phyloP scores from a whole-genome alignment of 1,284 basidiomycete species.

The Ustilago curta region DNA sequence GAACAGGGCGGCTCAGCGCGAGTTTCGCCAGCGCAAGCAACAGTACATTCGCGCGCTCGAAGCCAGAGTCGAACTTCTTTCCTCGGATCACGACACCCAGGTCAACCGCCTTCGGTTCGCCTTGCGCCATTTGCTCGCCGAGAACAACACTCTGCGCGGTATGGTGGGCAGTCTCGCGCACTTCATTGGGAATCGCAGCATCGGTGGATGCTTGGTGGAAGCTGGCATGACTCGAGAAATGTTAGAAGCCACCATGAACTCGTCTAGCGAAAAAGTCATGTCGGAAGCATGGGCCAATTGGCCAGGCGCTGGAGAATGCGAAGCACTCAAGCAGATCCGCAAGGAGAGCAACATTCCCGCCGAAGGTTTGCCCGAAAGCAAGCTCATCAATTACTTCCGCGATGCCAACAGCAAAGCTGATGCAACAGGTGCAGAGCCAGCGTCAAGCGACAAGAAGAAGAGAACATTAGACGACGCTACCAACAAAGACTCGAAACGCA shows the following conservation, averaged over 20 bases:
- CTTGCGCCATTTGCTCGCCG: slow-evolving; percentile 54
- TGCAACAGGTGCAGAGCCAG: neutral
- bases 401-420: slow-evolving; percentile 6
- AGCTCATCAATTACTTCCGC: slow-evolving; percentile 31
- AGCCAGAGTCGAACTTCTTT: slow-evolving; percentile 61
- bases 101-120: slow-evolving; percentile 59
- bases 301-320: slow-evolving; percentile 60
- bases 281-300: slow-evolving; percentile 60
- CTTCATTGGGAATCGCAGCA: slow-evolving; percentile 55
- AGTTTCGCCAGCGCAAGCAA: slow-evolving; percentile 65
- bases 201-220: slow-evolving; percentile 55
- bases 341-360: slow-evolving; percentile 58
- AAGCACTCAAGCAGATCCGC: slow-evolving; percentile 57
- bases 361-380: slow-evolving; percentile 62
- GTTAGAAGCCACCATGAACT: slow-evolving; percentile 49
- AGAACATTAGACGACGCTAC: slow-evolving; percentile 20
- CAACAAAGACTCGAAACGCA: slow-evolving; percentile 29
- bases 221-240: slow-evolving; percentile 47
- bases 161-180: slow-evolving; percentile 52
- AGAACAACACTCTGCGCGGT: slow-evolving; percentile 60
- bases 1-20: slow-evolving; percentile 63
- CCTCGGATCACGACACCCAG: slow-evolving; percentile 62
- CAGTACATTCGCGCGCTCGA: slow-evolving; percentile 65
- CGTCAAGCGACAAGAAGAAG: slow-evolving; percentile 31
- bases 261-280: slow-evolving; percentile 58